These are phyloP conservation scores for Fallopia convolvulus DNA, from an alignment of 148 eudicot genomes.

Conservation along the genomic window DNA sequence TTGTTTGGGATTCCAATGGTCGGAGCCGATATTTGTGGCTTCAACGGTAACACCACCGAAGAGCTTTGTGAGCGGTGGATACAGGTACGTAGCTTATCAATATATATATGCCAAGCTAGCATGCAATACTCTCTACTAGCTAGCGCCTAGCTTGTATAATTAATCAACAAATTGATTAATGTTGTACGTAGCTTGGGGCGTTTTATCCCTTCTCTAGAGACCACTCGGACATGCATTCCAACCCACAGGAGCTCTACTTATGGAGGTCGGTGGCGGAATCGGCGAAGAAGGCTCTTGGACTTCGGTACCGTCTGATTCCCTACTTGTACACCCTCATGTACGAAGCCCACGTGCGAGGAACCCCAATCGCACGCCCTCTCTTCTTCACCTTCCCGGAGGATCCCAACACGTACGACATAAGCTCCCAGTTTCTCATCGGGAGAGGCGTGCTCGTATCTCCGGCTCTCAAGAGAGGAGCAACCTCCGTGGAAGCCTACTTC, in stretches of 20 bases:
- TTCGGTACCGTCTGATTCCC: conserved; percentile 46
- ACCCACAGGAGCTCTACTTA: conserved; percentile 40
- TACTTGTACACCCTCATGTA: conserved; percentile 47
- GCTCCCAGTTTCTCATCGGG: conserved; percentile 44
- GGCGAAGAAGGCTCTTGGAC: conserved; percentile 40
- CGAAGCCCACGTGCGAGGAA: conserved; percentile 38
- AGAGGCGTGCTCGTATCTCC: conserved; percentile 54
- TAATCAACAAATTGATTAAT: too few relatives aligned
- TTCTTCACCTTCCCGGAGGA: conserved; percentile 47
- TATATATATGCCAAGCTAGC: too few relatives aligned
- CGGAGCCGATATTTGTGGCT: conserved; percentile 55
- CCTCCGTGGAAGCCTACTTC: conserved; percentile 33
- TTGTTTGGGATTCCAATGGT: conserved; percentile 53
- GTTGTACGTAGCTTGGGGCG: conserved; percentile 35
- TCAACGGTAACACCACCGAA: conserved; percentile 30
- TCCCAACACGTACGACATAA: conserved; percentile 26
- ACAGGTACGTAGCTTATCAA: conserved; percentile 11
- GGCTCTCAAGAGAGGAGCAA: conserved; percentile 23
- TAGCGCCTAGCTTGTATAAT: too few relatives aligned
- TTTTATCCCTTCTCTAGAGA: conserved; percentile 56
- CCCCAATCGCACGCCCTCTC: conserved; percentile 48
- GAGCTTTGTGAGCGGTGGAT: conserved; percentile 57
- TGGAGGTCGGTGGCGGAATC: conserved; percentile 46
- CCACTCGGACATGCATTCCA: conserved; percentile 25
- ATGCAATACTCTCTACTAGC: too few relatives aligned